Percentiles rank a stretch among this genome's conserved stretches.
phyloP scores from a whole-genome alignment of 192 early-diverging fungal species.

The Spizellomyces punctatus region DNA sequence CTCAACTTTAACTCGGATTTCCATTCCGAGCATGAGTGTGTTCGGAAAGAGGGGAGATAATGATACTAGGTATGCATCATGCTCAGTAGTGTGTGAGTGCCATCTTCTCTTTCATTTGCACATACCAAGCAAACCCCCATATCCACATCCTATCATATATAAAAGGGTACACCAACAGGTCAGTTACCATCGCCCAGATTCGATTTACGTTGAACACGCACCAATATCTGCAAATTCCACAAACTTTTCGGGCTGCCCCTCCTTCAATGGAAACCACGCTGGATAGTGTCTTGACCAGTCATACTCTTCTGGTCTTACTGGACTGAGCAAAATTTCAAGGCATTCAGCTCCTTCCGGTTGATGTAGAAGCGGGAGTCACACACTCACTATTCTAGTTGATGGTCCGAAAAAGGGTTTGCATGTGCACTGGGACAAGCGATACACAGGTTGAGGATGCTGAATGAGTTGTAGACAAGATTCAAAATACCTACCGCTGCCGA shows the following conservation, averaged over 20 bases:
- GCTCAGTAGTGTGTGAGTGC: too few relatives aligned
- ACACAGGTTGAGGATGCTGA: conserved; percentile 44
- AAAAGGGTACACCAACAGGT: conserved; percentile 18
- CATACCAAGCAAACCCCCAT: conserved; percentile 81
- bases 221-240: conserved; percentile 95
- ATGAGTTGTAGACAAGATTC: conserved; percentile 22
- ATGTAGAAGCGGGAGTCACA: too few relatives aligned
- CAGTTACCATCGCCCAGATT: conserved; percentile 1
- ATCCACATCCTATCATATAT: conserved; percentile 75
- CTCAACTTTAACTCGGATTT: conserved; percentile 94
- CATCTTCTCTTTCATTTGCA: conserved; percentile 16
- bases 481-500: conserved; percentile 63
- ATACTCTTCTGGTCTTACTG: conserved; percentile 74
- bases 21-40: conserved; percentile 97
- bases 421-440: conserved; percentile 76
- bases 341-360: too few relatives aligned
- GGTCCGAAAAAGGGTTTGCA: conserved; percentile 97
- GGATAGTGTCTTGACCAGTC: conserved; percentile 94
- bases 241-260: conserved; percentile 33
- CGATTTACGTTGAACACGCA: conserved; percentile 37
- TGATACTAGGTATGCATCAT: conserved; percentile 39
- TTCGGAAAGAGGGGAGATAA: conserved; percentile 90
- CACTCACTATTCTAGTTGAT: conserved; percentile 85
- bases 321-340: conserved; percentile 45
- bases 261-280: conserved; percentile 48